Base-by-base conservation (phyloP, 805 yeast species). In the Ogataea glucozyma region DNA sequence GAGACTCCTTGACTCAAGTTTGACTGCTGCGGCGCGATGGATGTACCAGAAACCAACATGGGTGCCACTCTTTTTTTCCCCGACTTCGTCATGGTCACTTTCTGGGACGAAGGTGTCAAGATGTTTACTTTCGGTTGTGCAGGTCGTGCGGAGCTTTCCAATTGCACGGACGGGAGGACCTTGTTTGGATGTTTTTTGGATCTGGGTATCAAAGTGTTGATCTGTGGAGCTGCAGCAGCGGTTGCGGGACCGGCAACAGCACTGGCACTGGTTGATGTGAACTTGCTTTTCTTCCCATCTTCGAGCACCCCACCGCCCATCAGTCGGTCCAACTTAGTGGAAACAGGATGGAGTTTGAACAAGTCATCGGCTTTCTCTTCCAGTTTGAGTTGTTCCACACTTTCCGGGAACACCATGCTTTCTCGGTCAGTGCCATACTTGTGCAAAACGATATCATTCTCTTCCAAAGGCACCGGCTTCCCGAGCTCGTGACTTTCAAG, bases 391-490 rank as follows among this genome's bases (percentile, higher is more conserved):
- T 90, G 97, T 40, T 79, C 84, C 1, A 83, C 76, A 62, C 93
- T 83, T 57, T 91, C 98, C 0, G 97, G 96, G 54, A 88, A 85
- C 16, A 83, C 83, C 68, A 85, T 71, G 7, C 86, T 77, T 51
- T 90, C 97, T 43, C 89, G 76, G 48, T 87, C 95, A 2, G 86
- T 89, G 48, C 99, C 98, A 59, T 85, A 91, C 52, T 88, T 74
- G 52, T 85, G 81, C 43, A 91, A 71, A 45, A 87, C 85, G 31
- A 77, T 72, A 44, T 79, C 83, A 45, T 85, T 81, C 51, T 76
- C 77, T 30, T 78, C 90, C 27, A 81, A 58, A 0, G 95, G 83
- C 4, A 84, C 73, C 9, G 59, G 60, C 11, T 49, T 62, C 4
- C 95, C 95, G 18, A 85, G 61, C 53, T 85, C 95, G 37, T 70